phyloP scores from a whole-genome alignment of 176 grass and related monocot species.

The Ensete glaucum region DNA sequence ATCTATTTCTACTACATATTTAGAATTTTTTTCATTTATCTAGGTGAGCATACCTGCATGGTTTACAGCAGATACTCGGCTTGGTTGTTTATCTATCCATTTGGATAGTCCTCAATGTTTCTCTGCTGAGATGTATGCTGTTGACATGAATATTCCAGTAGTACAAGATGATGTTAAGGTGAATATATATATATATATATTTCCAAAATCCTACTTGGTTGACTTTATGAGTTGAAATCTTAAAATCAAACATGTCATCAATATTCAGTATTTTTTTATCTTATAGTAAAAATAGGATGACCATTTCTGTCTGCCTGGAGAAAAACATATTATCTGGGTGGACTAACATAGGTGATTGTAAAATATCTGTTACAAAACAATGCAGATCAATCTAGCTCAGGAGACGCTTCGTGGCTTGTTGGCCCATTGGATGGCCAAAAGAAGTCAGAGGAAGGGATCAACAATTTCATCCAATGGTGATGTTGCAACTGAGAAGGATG shows the following conservation, averaged over 20 bases:
- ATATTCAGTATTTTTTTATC: no score
- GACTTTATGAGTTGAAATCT: no score
- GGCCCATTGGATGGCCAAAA: conserved; percentile 58
- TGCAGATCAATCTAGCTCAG: conserved; percentile 89
- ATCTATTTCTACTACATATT: not conserved
- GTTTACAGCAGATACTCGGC: conserved; percentile 83
- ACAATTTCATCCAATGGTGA: conserved; percentile 51
- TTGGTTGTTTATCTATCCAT: conserved; percentile 69
- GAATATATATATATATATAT: not conserved
- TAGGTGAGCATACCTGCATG: conserved; percentile 91
- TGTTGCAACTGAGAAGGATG: conserved; percentile 48
- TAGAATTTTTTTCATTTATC: conserved; percentile 18
- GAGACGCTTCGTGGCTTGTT: conserved; percentile 20
- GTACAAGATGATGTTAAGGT: conserved; percentile 88
- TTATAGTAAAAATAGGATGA: no score
- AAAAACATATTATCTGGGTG: no score
- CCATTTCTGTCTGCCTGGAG: no score
- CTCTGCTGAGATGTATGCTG: conserved; percentile 81
- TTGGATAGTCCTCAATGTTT: conserved; percentile 92
- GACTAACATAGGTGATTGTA: not conserved
- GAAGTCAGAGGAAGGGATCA: conserved; percentile 37
- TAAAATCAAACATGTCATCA: no score
- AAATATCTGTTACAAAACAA: conserved; percentile 13
- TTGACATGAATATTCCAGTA: conserved; percentile 60
- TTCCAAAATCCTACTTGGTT: no score